Evolutionary conservation across 2,329 filamentous ascomycete genomes (phyloP), one percentile per base, ranked within the genome.

Genomic region (Remersonia thermophila): DNA sequence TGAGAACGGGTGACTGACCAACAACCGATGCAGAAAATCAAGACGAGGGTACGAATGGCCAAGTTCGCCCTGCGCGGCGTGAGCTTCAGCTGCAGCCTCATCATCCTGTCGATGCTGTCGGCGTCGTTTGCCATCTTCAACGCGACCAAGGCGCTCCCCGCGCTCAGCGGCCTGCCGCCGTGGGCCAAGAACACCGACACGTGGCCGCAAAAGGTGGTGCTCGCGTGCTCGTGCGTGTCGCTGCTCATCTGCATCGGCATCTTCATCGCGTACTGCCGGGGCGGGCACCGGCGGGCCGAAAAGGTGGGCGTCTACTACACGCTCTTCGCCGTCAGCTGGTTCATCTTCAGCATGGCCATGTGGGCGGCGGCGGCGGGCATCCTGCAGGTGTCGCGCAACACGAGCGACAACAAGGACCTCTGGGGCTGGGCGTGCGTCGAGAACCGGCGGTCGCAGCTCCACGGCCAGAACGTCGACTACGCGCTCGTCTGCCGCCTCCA

Each of bases 401-500:
- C 71, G 54, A 75, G 74, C 53, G 64, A 74, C 46, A 83, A 82
- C 53, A 77, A 94, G 59, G 91, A 98, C 59, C 74, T 98, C 60
- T 98, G 91, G 91, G 87, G 89, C 41, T 98, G 91, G 91, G 77
- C 85, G n/a, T 98, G 91, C 59, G 80, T 87, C 39, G 73, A 93
- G 52, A 96, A 95, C 58, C 76, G 79, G 46, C 78, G 89, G 42
- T 66, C 78, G 37, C 62, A 85, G 34, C 64, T 94, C 36, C 96
- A 89, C 57, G 56, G 75, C 43, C 67, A 87, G 38, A 78, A 91
- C 51, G 73, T 98, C 49, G 71, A 91, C 61, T 98, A 96, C 61
- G 76, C 76, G 17, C 79, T 98, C 34, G 72, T 96, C 47, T 98
- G 91, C 66, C 81, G 89, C 51, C 75, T 98, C 52, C 78, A 83